A percentile compares a stretch with the other conserved stretches of the same genome.
phyloP scores from a whole-genome alignment of 805 yeast species.

The Cephaloascus fragrans region DNA sequence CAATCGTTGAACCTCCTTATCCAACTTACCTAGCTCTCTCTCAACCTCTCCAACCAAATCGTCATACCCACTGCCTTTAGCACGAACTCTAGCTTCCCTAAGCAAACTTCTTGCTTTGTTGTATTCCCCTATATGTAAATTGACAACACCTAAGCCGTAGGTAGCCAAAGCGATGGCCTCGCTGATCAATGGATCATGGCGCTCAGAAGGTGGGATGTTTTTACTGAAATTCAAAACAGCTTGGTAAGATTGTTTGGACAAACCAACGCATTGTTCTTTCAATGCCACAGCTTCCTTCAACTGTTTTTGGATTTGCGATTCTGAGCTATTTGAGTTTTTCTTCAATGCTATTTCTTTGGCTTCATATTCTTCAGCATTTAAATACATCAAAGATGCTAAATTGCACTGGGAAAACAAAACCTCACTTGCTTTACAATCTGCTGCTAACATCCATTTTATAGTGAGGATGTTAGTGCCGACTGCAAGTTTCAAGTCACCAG shows the following conservation, averaged over 20 bases:
- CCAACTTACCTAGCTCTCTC: constrained; percentile 49
- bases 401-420: constrained; percentile 58
- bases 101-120: constrained; percentile 51
- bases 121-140: constrained; percentile 47
- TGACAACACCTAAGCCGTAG: constrained; percentile 77
- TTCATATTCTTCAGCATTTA: constrained; percentile 58
- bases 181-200: constrained; percentile 10
- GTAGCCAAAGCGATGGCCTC: constrained; percentile 74
- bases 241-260: constrained; percentile 23
- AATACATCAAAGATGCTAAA: constrained; percentile 56
- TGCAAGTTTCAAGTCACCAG: constrained; percentile 60
- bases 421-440: constrained; percentile 58
- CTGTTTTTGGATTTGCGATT: constrained; percentile 20
- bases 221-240: constrained; percentile 23
- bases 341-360: constrained; percentile 25
- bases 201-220: constrained; percentile 11
- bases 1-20: constrained; percentile 8
- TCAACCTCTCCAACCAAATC: constrained; percentile 59
- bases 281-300: constrained; percentile 10
- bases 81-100: constrained; percentile 61
- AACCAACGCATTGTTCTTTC: constrained; percentile 15
- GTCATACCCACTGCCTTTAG: constrained; percentile 53
- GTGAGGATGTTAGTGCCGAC: constrained; percentile 51
- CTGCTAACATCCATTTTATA: constrained; percentile 64
- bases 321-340: constrained; percentile 13